Evolutionary conservation across 192 early-diverging fungal genomes (phyloP).

Genomic region (Coemansia furcata): DNA sequence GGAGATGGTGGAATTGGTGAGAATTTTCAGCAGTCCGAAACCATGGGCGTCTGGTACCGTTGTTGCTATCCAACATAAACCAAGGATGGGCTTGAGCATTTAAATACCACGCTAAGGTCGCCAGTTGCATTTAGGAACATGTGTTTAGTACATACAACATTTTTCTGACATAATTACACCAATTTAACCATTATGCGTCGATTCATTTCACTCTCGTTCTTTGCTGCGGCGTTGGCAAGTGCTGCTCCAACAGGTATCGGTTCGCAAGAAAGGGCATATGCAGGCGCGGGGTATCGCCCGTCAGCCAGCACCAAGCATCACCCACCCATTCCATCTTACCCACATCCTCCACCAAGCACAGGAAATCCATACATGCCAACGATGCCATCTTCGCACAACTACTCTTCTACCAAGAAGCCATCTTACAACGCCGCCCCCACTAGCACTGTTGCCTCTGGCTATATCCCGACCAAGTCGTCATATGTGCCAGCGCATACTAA

Average conservation of each 20-base stretch:
- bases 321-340: not conserved
- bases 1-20: not conserved
- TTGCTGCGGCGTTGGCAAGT: conserved; percentile 21
- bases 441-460: conserved; percentile 1
- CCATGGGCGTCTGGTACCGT: not conserved
- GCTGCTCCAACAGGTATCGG: not conserved
- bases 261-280: not conserved
- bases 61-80: not conserved
- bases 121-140: not conserved
- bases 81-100: not conserved
- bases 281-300: not conserved
- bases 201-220: conserved; percentile 26
- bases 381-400: not conserved
- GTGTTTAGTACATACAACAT: not conserved
- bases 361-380: not conserved
- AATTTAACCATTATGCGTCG: conserved; percentile 7
- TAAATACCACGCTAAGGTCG: not conserved
- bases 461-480: not conserved
- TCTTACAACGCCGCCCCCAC: not conserved
- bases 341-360: not conserved
- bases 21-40: not conserved
- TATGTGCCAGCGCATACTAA: not conserved
- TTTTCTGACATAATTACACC: not conserved
- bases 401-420: not conserved
- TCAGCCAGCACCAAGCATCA: not conserved